Evolutionary conservation across 495 filamentous ascomycete genomes (phyloP), one percentile per base, ranked within the genome.

Genomic region (Pseudoneurospora amorphoporcata): DNA sequence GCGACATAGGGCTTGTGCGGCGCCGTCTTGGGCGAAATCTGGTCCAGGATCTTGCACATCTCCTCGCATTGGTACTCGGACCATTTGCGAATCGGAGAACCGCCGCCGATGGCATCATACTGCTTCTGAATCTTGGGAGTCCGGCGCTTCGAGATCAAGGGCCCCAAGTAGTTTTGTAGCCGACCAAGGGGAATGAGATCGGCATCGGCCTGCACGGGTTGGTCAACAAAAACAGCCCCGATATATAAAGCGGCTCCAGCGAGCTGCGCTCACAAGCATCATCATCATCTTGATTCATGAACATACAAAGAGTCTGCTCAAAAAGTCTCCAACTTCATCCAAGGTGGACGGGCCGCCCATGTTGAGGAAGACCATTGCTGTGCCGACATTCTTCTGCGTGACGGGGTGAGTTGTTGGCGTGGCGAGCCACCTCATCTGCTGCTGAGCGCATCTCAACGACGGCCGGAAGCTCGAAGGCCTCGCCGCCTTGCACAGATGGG

Each of bases 1-100:
- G 95, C 95, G 39, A 99, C 94, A 76, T 99, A 99, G 14, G 96
- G 96, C 79, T 95, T 98, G 79, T 99, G 96, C 9, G 96, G 96
- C 6, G 96, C 96, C 8, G 94, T 97, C 75, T 95, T 90, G 1
- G 96, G 95, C 17, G 92, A 95, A 69, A 92, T 89, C 74, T 89
- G 86, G 84, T 99, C 95, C 53, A 99, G 87, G 8, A 97, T 83
- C 84, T 97, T 97, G 87, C 96, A 99, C 92, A 97, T 96, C 80
- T 97, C 93, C 45, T 84, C 83, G 72, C 89, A 94, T 80, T 99
- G 96, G 75, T 94, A 88, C 80, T 98, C 95, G 14, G 94, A 97
- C 96, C 96, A 99, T 80, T 94, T 95, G 71, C 95, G 90, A 82
- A 99, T 99, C 0, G 96, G 96, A 10, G 94, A 97, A 23, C 96